These are phyloP conservation scores for Centaurea solstitialis DNA, from an alignment of 129 eudicot species.

Conservation along the genomic window DNA sequence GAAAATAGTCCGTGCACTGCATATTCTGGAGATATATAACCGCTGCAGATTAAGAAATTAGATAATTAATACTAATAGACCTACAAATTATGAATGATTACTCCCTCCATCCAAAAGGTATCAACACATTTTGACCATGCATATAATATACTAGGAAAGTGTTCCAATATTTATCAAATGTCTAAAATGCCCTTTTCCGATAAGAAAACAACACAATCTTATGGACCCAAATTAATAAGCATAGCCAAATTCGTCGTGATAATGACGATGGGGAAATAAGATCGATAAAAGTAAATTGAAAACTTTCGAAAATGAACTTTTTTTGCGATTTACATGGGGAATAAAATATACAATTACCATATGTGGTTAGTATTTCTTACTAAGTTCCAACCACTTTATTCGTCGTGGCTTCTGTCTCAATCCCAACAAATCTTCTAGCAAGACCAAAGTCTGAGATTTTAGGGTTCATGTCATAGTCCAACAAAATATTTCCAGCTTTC, in stretches of 20 bases:
- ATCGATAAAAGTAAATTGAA: not conserved
- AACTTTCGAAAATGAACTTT: not conserved
- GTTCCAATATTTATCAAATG: not conserved
- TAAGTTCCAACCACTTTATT: slow-evolving; percentile 30
- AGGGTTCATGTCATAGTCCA: slow-evolving; percentile 20
- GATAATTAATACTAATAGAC: not conserved
- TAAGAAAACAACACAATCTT: not conserved
- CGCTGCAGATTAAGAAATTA: slow-evolving; percentile 8
- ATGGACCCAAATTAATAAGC: not conserved
- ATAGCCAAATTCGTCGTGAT: not conserved
- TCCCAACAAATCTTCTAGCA: slow-evolving; percentile 28
- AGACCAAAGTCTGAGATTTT: slow-evolving; percentile 25
- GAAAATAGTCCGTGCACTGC: slow-evolving; percentile 25
- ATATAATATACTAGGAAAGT: not conserved
- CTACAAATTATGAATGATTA: not conserved
- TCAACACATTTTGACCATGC: not conserved
- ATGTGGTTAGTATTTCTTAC: slow-evolving; percentile 12
- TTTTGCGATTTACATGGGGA: no score
- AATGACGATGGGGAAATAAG: not conserved
- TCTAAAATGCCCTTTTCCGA: not conserved
- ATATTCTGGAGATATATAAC: slow-evolving; percentile 27
- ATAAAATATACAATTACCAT: not conserved
- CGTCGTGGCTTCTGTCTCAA: slow-evolving; percentile 11
- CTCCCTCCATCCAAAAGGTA: not conserved
- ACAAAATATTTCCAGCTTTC: slow-evolving; percentile 24